Conservation (phyloP, 2,329 filamentous ascomycete species). For the Myriosclerotinia duriaeana region DNA sequence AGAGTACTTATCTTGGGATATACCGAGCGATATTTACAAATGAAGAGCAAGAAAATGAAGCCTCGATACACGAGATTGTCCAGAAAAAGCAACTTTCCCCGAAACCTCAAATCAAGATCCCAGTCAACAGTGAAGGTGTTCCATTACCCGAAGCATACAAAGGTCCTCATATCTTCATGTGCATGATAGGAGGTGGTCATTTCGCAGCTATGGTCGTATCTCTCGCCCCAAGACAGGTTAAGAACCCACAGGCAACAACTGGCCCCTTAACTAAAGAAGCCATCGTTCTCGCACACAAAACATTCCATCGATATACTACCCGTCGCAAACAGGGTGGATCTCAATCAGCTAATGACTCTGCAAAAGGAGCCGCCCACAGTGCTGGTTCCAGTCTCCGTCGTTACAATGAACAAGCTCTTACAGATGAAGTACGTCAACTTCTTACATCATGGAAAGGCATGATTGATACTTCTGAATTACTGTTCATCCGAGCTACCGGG, state of each 20-base stretch:
- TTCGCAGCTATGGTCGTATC: conserved; percentile 97
- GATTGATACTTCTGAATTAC: conserved; percentile 78
- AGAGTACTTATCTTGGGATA: conserved; percentile 78
- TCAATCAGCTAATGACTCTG: conserved; percentile 88
- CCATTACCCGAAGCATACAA: conserved; percentile 58
- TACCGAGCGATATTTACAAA: conserved; percentile 79
- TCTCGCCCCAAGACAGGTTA: conserved; percentile 74
- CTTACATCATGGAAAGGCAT: conserved; percentile 81
- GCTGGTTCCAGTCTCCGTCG: conserved; percentile 85
- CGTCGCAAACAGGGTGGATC: conserved; percentile 93
- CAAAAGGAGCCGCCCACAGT: conserved; percentile 92
- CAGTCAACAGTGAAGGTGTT: conserved; percentile 58
- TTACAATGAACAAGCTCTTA: conserved; percentile 89
- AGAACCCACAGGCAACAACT: conserved; percentile 53
- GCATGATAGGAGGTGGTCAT: conserved; percentile 97
- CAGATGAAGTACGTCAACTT: conserved; percentile 81
- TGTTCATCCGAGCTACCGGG: conserved; percentile 89
- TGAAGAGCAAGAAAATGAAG: conserved; percentile 65
- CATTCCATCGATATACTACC: conserved; percentile 96
- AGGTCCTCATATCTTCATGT: conserved; percentile 87
- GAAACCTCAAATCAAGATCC: conserved; percentile 48
- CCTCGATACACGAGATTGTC: conserved; percentile 65
- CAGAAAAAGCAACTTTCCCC: conserved; percentile 75
- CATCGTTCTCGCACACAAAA: conserved; percentile 90
- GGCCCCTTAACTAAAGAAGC: conserved; percentile 81